Conservation (phyloP, 176 grass and related monocot genomes). For the Carex parvula region DNA sequence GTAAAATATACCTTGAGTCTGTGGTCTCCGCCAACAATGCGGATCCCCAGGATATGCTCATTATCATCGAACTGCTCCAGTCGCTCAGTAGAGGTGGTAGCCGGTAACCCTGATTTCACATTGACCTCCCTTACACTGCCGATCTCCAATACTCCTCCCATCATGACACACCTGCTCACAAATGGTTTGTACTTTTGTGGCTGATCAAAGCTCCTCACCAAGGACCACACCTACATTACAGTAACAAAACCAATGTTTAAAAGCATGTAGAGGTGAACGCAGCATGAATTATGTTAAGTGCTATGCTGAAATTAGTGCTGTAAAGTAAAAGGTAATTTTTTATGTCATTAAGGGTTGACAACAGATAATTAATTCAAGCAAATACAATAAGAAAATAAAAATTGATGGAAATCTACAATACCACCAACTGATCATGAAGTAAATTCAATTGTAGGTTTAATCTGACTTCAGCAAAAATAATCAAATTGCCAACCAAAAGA, state of each 20-base stretch:
- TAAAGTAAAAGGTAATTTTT: neutral
- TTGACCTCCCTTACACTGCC: constrained; percentile 88
- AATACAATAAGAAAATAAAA: neutral
- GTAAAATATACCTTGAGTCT: constrained; percentile 12
- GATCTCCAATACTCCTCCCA: constrained; percentile 63
- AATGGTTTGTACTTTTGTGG: constrained; percentile 96
- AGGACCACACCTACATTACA: constrained; percentile 69
- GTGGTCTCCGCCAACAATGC: constrained; percentile 25
- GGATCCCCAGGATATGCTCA: constrained; percentile 23
- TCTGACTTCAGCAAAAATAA: neutral
- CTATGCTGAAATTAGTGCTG: neutral
- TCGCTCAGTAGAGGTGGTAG: constrained; percentile 30
- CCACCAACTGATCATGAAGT: neutral
- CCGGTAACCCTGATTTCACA: constrained; percentile 72
- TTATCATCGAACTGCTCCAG: constrained; percentile 32
- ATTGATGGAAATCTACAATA: neutral
- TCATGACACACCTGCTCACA: constrained; percentile 80
- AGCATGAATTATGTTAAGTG: neutral
- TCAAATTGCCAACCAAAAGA: constrained; percentile 4
- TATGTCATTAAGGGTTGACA: neutral
- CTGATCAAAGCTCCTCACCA: constrained; percentile 95
- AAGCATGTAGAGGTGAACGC: neutral
- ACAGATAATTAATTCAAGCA: neutral
- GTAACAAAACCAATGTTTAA: neutral
- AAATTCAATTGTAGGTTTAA: neutral